Evolutionary conservation across 257 asterid genomes (phyloP), one percentile per base, ranked within the genome.

Genomic region (Fraxinus cuspidata): DNA sequence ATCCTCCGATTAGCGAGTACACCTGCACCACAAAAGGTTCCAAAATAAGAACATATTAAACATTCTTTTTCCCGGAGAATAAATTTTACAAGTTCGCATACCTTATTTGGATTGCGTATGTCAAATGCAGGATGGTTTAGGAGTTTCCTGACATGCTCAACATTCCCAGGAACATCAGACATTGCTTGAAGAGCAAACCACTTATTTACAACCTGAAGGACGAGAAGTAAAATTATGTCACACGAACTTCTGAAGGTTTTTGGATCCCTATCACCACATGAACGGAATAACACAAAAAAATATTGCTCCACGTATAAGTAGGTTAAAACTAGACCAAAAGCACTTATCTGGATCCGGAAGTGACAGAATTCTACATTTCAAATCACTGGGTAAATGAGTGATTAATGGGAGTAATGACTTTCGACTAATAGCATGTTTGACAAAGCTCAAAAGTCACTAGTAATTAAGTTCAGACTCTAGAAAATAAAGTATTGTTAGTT

Each of bases 61-160:
- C 18, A 63, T 72, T 53, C 11, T 7, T 9, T 21, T 53, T 7
- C 31, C 28, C 23, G 70, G 47, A 69, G 16, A 53, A 42, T n/a
- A 47, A 34, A 18, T 75, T 63, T 53, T 56, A 13, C 13, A 37
- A 37, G 56, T 25, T 35, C 2, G 72, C 86, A 2, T 13, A 90
- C 97, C 97, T 92, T 92, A 66, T 92, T 92, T 28, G 97, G 96
- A 84, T 92, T 92, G 67, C 95, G 88, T 68, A 92, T 64, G 89
- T 92, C 97, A 75, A 92, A 92, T 35, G 94, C 91, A 11, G 95
- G 89, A 85, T 92, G 97, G 74, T 58, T 73, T 65, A 92, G 72
- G 77, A 92, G 97, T 42, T 90, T 82, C 79, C 86, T 89, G n/a
- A 92, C 93, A 73, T 90, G 91, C 83, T 88, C 93, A 34, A 92